Base-by-base conservation (phyloP, 345 rosid genomes). In the Populus ilicifolia region DNA sequence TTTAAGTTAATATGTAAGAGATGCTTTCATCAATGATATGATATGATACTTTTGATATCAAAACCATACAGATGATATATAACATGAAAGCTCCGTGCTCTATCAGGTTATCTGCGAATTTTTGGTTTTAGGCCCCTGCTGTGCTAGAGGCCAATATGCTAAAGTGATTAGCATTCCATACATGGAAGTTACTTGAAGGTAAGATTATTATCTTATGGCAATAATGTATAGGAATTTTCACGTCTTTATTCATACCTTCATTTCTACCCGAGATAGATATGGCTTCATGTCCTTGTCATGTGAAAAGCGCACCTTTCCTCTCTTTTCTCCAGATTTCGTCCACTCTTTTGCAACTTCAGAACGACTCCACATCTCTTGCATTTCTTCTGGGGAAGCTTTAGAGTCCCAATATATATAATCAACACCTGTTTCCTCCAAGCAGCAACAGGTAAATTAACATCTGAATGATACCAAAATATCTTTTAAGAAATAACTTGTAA, bases 351-450 rank as follows among this genome's bases (percentile, higher is more conserved):
- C 65, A 71, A 95, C 88, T 30, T 85, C 93, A 65, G 87, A 83
- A 83, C 86, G 85, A 83, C 54, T 88, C 98, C 97, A 92, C 99
- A 95, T 84, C 79, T 89, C 83, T 82, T 82, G 89, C 97, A 95
- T 90, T 77, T 95, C 99, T 85, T 93, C 97, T 36, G 91, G 85
- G 69, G 97, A 89, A 76, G 85, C 84, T 87, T 85, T 87, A 41
- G 85, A 78, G 76, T 90, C 96, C 99, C 98, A 95, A 78, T 82
- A 82, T 35, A 80, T 80, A 83, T 76, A 80, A 6, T 72, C 80
- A 62, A 83, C 69, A 68, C 78, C 96, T 89, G 90, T 74, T 77
- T 48, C 77, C 36, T 73, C 83, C 18, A 69, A 38, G 71, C 64
- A 77, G 82, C 29, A 74, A 74, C 66, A 30, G 39, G 29, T 14